A percentile compares a stretch with the other conserved stretches of the same genome.
Conservation (phyloP, 805 yeast species). For the Suhomyces kilbournensis region DNA sequence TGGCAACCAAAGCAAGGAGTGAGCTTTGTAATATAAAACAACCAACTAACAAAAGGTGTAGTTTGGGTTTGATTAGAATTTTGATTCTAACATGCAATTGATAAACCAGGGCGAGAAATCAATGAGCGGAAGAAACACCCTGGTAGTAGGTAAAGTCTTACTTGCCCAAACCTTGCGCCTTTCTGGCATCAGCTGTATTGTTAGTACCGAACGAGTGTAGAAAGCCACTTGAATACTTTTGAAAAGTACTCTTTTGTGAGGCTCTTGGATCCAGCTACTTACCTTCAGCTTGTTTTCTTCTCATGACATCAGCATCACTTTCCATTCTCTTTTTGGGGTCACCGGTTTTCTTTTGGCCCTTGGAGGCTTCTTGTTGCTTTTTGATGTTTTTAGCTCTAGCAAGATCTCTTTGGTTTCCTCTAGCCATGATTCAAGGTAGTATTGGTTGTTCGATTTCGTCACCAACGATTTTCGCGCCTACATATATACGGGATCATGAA, state of each 20-base stretch:
- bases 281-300: slow-evolving; percentile 85
- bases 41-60: neutral
- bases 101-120: neutral
- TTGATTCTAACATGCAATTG: neutral
- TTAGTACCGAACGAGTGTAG: slow-evolving; percentile 5
- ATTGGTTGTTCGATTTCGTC: slow-evolving; percentile 1
- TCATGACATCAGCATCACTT: slow-evolving; percentile 83
- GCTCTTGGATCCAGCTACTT: slow-evolving; percentile 26
- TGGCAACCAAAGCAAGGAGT: neutral
- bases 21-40: slow-evolving; percentile 1
- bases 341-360: slow-evolving; percentile 63
- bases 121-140: neutral
- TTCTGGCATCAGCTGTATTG: slow-evolving; percentile 49
- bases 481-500: neutral
- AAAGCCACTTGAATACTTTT: neutral
- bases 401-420: slow-evolving; percentile 95
- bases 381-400: slow-evolving; percentile 87
- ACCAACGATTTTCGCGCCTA: slow-evolving; percentile 1
- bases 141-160: slow-evolving; percentile 10
- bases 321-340: slow-evolving; percentile 86
- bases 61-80: neutral
- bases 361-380: slow-evolving; percentile 65
- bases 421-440: slow-evolving; percentile 57
- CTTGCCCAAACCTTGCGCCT: slow-evolving; percentile 25
- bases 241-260: neutral